phyloP scores from a whole-genome alignment of 805 yeast genomes.

The Zygosaccharomyces rouxii region DNA sequence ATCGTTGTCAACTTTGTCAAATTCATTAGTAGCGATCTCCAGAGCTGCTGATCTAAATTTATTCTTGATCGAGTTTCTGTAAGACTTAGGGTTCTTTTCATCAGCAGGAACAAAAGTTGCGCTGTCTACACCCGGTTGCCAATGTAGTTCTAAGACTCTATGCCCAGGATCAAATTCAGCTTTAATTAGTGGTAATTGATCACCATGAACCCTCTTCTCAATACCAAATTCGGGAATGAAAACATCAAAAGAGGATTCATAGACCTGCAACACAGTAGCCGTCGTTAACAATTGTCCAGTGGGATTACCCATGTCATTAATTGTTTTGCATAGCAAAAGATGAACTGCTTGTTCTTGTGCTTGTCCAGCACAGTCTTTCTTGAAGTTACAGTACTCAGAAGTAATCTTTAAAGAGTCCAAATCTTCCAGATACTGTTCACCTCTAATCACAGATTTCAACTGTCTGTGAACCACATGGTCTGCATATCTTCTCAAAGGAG shows the following conservation, averaged over 20 bases:
- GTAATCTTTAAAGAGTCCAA: slow-evolving; percentile 70
- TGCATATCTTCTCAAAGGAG: slow-evolving; percentile 88
- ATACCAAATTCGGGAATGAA: slow-evolving; percentile 89
- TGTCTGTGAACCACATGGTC: slow-evolving; percentile 93
- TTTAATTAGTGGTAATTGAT: slow-evolving; percentile 84
- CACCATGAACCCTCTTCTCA: slow-evolving; percentile 95
- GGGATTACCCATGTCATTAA: slow-evolving; percentile 62
- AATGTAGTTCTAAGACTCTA: slow-evolving; percentile 71
- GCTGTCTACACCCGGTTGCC: slow-evolving; percentile 91
- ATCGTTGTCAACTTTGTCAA: slow-evolving; percentile 27
- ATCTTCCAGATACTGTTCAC: slow-evolving; percentile 46
- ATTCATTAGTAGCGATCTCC: slow-evolving; percentile 58
- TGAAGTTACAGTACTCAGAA: slow-evolving; percentile 91
- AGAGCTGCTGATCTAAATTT: slow-evolving; percentile 67
- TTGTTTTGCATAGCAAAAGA: slow-evolving; percentile 73
- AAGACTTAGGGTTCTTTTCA: slow-evolving; percentile 71
- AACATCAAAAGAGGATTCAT: slow-evolving; percentile 94
- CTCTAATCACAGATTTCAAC: slow-evolving; percentile 58
- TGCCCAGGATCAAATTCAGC: slow-evolving; percentile 81
- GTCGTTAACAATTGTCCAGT: slow-evolving; percentile 80
- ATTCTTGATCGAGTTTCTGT: slow-evolving; percentile 72
- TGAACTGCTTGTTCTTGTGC: slow-evolving; percentile 97
- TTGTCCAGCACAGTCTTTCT: slow-evolving; percentile 85
- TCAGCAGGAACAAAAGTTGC: slow-evolving; percentile 91
- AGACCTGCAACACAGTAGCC: slow-evolving; percentile 87